phyloP scores from a whole-genome alignment of 176 grass and related monocot species.

The Rhynchospora breviuscula region DNA sequence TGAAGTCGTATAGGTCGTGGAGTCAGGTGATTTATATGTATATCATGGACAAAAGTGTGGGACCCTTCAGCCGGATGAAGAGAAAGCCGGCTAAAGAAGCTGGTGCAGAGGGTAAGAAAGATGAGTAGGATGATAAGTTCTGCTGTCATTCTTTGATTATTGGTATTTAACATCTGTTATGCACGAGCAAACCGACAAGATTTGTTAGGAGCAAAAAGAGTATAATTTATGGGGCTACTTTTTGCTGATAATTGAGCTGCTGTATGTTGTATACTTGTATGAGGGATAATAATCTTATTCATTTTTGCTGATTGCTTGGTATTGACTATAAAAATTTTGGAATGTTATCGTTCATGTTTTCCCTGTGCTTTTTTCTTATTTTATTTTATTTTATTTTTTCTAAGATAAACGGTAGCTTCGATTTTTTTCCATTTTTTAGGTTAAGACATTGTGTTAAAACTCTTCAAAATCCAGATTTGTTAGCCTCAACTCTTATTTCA shows the following conservation, averaged over 20 bases:
- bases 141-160: not conserved
- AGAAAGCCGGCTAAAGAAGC: constrained; percentile 35
- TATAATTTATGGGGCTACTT: not conserved
- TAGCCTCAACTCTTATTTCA: not conserved
- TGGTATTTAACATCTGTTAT: not conserved
- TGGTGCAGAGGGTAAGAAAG: constrained; percentile 33
- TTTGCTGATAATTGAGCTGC: not conserved
- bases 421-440: not conserved
- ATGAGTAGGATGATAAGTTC: constrained; percentile 21
- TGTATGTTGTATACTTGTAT: not conserved
- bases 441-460: not conserved
- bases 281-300: not conserved
- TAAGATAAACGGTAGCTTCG: not conserved
- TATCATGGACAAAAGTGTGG: constrained; percentile 66
- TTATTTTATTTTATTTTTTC: too few relatives aligned
- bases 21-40: constrained; percentile 99
- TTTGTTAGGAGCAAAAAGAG: not conserved
- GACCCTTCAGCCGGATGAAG: constrained; percentile 93
- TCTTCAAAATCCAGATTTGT: not conserved
- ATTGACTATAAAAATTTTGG: not conserved
- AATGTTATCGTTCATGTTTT: not conserved
- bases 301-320: not conserved
- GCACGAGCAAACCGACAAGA: not conserved
- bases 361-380: not conserved
- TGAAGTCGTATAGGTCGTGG: constrained; percentile 73